Percentiles rank a stretch among this genome's conserved stretches.
Conservation (phyloP, 2,329 filamentous ascomycete species). For the Cytospora piceae region DNA sequence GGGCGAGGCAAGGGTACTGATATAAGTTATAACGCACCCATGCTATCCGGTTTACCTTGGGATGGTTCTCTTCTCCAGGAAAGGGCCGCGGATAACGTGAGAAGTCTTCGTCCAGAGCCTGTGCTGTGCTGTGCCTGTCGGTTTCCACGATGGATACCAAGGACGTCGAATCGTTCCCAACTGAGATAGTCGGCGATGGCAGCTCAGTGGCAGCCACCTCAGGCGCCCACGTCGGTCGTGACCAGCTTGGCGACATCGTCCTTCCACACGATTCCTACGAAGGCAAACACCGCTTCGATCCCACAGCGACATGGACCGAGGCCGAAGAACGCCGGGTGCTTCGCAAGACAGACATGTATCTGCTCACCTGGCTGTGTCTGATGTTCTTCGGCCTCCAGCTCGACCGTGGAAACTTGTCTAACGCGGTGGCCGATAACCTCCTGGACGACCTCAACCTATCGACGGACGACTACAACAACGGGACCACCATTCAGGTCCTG, state of each 20-base stretch:
- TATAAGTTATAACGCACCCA: neutral
- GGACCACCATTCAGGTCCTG: constrained; percentile 59
- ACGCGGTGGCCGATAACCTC: constrained; percentile 65
- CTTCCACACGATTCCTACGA: constrained; percentile 44
- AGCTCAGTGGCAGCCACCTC: constrained; percentile 35
- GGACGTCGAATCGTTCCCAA: constrained; percentile 33
- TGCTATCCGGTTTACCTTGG: neutral
- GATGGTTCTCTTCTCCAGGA: neutral
- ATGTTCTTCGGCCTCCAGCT: constrained; percentile 67
- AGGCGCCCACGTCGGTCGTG: constrained; percentile 42
- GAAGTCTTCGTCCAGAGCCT: neutral
- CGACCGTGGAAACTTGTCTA: constrained; percentile 65
- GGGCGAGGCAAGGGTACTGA: neutral
- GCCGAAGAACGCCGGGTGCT: constrained; percentile 61
- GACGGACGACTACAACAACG: constrained; percentile 61
- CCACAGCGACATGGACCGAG: constrained; percentile 52
- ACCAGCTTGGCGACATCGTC: constrained; percentile 41
- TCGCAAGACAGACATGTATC: constrained; percentile 52
- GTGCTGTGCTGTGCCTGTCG: neutral
- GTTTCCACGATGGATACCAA: constrained; percentile 26
- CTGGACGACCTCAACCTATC: constrained; percentile 55
- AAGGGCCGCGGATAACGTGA: neutral
- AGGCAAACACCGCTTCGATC: constrained; percentile 48
- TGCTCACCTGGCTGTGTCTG: constrained; percentile 48
- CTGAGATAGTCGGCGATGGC: constrained; percentile 32